Conservation (phyloP, 495 filamentous ascomycete species). For the Lasiosphaeria miniovina region DNA sequence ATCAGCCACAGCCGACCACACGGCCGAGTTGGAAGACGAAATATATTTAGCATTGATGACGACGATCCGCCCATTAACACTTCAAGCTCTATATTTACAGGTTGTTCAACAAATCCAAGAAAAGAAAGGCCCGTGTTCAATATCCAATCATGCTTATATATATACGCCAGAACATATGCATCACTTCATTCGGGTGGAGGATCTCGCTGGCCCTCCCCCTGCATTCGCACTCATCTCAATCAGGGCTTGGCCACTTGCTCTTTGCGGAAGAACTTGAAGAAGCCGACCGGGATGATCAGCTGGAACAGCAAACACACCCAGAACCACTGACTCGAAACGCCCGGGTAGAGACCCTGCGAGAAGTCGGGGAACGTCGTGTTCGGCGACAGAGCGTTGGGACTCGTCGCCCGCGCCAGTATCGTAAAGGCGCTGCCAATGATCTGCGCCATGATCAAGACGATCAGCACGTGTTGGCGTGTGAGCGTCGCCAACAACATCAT, state of each 20-base stretch:
- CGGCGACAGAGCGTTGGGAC: slow-evolving; percentile 57
- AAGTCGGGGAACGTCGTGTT: slow-evolving; percentile 64
- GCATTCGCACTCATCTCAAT: background rate
- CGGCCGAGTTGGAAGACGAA: background rate
- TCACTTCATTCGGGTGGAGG: background rate
- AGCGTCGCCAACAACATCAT: slow-evolving; percentile 64
- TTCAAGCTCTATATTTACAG: slow-evolving; percentile 6
- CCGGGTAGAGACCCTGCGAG: slow-evolving; percentile 39
- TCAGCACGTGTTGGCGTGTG: slow-evolving; percentile 57
- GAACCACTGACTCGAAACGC: slow-evolving; percentile 59
- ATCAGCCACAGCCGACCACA: background rate
- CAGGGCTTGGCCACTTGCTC: slow-evolving; percentile 68
- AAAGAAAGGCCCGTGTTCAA: background rate
- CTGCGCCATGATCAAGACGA: slow-evolving; percentile 55
- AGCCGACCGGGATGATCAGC: slow-evolving; percentile 61
- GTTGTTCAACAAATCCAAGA: background rate
- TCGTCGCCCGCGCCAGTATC: slow-evolving; percentile 56
- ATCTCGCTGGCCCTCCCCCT: background rate
- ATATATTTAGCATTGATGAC: background rate
- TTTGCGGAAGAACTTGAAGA: slow-evolving; percentile 68
- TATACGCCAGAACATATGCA: slow-evolving; percentile 3
- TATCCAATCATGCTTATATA: slow-evolving; percentile 8
- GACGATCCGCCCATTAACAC: slow-evolving; percentile 3
- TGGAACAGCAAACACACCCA: slow-evolving; percentile 65
- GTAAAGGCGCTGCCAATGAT: slow-evolving; percentile 54